A percentile compares a stretch with the other conserved stretches of the same genome.
Evolutionary conservation across 768 basidiomycete species (phyloP).

Genomic region (Xanthoconium stramineum): DNA sequence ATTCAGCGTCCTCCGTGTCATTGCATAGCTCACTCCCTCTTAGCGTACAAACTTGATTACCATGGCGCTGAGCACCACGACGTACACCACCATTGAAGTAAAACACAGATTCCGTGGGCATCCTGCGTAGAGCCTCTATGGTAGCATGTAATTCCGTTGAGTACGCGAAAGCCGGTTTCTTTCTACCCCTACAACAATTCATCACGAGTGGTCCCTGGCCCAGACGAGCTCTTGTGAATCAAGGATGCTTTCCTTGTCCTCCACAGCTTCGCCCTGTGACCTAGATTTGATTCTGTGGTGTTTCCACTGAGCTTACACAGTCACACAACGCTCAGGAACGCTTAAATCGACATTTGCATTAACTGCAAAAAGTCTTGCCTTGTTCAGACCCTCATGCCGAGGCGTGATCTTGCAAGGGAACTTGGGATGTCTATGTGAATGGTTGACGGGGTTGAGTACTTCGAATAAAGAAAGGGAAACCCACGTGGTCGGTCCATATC

Average conservation of each 20-base stretch:
- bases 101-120: background rate
- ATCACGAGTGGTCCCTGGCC: background rate
- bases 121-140: constrained; percentile 12
- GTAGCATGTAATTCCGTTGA: constrained; percentile 14
- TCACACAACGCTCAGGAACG: background rate
- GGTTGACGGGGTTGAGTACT: too few species aligned
- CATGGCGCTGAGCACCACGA: constrained; percentile 55
- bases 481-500: constrained; percentile 8
- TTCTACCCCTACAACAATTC: background rate
- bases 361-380: background rate
- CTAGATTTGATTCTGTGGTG: too few species aligned
- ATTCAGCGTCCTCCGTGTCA: background rate
- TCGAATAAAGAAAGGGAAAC: background rate
- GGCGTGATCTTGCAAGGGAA: background rate
- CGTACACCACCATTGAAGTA: constrained; percentile 43
- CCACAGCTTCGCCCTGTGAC: background rate
- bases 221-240: background rate
- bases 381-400: background rate
- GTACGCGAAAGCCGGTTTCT: background rate
- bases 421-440: background rate
- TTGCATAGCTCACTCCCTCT: constrained; percentile 5
- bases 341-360: background rate
- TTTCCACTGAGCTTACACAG: too few species aligned
- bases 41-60: constrained; percentile 75
- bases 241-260: background rate